Evolutionary conservation across 1,284 basidiomycete species (phyloP).

Genomic region (Cutaneotrichosporon mucoides): DNA sequence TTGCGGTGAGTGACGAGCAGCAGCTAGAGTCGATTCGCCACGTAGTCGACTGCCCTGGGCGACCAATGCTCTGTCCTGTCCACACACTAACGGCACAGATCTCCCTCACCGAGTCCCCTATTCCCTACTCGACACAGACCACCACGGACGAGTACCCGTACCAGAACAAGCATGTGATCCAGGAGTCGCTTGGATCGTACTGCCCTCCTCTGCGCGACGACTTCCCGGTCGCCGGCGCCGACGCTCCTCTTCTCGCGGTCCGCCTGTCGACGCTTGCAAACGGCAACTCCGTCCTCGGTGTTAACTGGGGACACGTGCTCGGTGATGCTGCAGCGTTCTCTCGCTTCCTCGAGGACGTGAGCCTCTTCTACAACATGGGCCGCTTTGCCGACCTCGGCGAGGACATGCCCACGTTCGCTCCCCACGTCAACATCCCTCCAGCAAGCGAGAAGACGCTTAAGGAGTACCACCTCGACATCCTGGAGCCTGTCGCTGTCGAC

Average conservation of each 20-base stretch:
- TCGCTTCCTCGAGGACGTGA: slow-evolving; percentile 23
- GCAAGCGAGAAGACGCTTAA: slow-evolving; percentile 10
- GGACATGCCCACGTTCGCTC: slow-evolving; percentile 19
- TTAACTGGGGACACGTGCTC: slow-evolving; percentile 25
- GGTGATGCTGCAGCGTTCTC: slow-evolving; percentile 22
- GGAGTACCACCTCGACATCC: slow-evolving; percentile 12
- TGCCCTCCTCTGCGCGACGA: slow-evolving; percentile 14
- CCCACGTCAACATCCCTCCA: slow-evolving; percentile 17
- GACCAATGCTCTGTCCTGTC: no score
- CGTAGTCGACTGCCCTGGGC: no score
- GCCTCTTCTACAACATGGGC: slow-evolving; percentile 24
- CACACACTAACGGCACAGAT: no score
- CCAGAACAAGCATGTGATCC: slow-evolving; percentile 17
- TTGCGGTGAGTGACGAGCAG: slow-evolving; percentile 22
- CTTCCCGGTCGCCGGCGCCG: slow-evolving; percentile 18
- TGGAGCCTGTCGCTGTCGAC: slow-evolving; percentile 5
- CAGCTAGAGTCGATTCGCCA: no score
- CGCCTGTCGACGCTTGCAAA: slow-evolving; percentile 20
- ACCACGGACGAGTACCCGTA: slow-evolving; percentile 15
- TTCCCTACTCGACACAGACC: slow-evolving; percentile 25
- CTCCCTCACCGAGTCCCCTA: slow-evolving; percentile 26
- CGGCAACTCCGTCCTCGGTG: slow-evolving; percentile 21
- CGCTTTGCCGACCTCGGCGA: slow-evolving; percentile 15
- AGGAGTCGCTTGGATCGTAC: slow-evolving; percentile 17
- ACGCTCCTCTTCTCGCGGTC: slow-evolving; percentile 21